A percentile compares a stretch with the other conserved stretches of the same genome.
Evolutionary conservation across 805 yeast genomes (phyloP).

Genomic region (Candida tibetensis): DNA sequence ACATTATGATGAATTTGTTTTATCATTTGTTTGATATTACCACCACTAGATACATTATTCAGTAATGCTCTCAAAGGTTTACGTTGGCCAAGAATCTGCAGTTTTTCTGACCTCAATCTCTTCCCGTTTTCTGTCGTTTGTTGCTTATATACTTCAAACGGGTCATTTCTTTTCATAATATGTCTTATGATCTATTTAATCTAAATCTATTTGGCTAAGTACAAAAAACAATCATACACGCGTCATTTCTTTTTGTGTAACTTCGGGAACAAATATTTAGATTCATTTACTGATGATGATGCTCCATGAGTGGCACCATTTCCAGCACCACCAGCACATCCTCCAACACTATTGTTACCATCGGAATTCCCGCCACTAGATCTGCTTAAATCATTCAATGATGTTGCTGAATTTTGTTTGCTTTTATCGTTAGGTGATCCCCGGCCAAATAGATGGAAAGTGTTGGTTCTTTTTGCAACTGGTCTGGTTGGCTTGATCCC

Average conservation of each 20-base stretch:
- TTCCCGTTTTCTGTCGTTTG: slow-evolving; percentile 8
- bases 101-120: no score
- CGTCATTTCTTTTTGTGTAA: not conserved
- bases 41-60: no score
- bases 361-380: not conserved
- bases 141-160: slow-evolving; percentile 8
- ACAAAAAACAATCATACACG: not conserved
- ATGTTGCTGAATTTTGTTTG: not conserved
- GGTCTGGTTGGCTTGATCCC: not conserved
- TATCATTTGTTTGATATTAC: no score
- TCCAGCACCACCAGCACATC: not conserved
- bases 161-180: slow-evolving; percentile 3
- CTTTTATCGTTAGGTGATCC: no score
- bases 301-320: no score
- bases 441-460: not conserved
- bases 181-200: not conserved
- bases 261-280: not conserved
- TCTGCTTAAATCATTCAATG: not conserved
- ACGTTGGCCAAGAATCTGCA: no score
- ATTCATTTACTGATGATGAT: not conserved
- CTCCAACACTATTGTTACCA: not conserved
- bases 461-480: not conserved
- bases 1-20: no score
- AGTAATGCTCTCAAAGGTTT: not conserved
- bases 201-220: not conserved